phyloP scores from a whole-genome alignment of 495 filamentous ascomycete genomes.

The Penicillium robsamsonii region DNA sequence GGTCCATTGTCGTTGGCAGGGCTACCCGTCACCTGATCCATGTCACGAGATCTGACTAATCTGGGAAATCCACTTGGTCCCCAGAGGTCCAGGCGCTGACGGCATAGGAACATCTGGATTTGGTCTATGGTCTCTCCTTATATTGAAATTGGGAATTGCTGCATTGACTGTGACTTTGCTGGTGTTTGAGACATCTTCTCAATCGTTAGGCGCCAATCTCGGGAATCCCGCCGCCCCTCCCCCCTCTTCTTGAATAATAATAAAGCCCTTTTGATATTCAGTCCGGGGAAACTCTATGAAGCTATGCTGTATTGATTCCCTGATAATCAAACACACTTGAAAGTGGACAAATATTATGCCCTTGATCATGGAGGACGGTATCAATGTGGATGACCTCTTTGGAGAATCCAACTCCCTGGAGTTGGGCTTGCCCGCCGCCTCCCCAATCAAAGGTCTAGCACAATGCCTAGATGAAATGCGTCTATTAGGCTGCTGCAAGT shows the following conservation, averaged over 20 bases:
- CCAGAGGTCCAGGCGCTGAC: slow-evolving; percentile 7
- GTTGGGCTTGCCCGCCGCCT: slow-evolving; percentile 52
- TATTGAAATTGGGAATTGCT: background rate
- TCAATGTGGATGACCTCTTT: slow-evolving; percentile 74
- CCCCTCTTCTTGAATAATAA: background rate
- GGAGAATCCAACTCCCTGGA: slow-evolving; percentile 59
- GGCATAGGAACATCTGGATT: slow-evolving; percentile 5
- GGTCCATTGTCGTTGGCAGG: slow-evolving; percentile 24
- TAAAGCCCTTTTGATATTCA: slow-evolving; percentile 6
- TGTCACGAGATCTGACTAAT: slow-evolving; percentile 13
- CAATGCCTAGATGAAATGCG: slow-evolving; percentile 79
- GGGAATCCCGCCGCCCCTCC: background rate
- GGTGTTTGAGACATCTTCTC: background rate
- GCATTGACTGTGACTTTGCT: background rate
- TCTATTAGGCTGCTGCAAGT: slow-evolving; percentile 79
- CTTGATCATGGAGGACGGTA: slow-evolving; percentile 65
- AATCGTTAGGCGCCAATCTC: background rate
- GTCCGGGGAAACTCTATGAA: slow-evolving; percentile 6
- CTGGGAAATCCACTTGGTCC: slow-evolving; percentile 3
- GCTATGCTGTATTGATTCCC: slow-evolving; percentile 15
- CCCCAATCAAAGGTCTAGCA: slow-evolving; percentile 62
- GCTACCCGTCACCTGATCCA: slow-evolving; percentile 23
- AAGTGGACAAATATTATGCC: slow-evolving; percentile 27
- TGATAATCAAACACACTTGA: slow-evolving; percentile 1
- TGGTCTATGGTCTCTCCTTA: background rate